A percentile compares a stretch with the other conserved stretches of the same genome.
phyloP scores from a whole-genome alignment of 1,284 basidiomycete species.

The Microbotryum saponariae region DNA sequence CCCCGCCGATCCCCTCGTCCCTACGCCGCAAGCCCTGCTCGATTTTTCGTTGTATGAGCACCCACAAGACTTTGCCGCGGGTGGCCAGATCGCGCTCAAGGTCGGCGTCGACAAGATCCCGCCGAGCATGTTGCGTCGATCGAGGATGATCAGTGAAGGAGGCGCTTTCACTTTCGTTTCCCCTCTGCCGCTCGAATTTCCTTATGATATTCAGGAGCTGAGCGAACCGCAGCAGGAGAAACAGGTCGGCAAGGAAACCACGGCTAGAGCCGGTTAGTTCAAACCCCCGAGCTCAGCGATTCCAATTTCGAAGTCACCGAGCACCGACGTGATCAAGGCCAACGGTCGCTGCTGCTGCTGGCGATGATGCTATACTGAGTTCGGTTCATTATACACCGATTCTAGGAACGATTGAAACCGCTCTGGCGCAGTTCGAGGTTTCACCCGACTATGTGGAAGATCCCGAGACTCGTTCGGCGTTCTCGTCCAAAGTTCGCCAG shows the following conservation, averaged over 20 bases:
- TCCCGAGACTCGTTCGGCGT: slow-evolving; percentile 24
- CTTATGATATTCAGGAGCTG: slow-evolving; percentile 57
- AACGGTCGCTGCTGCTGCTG: slow-evolving; percentile 25
- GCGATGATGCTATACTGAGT: background rate
- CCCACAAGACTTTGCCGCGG: slow-evolving; percentile 12
- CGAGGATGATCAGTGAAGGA: slow-evolving; percentile 35
- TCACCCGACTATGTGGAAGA: slow-evolving; percentile 42
- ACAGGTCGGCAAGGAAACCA: slow-evolving; percentile 7
- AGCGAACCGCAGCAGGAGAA: slow-evolving; percentile 5
- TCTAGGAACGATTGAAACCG: slow-evolving; percentile 35
- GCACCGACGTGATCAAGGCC: slow-evolving; percentile 49
- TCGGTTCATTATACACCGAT: too few relatives aligned
- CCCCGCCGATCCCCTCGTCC: slow-evolving; percentile 28
- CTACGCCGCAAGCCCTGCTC: slow-evolving; percentile 13
- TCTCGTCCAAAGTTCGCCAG: slow-evolving; percentile 23
- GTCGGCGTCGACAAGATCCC: slow-evolving; percentile 21
- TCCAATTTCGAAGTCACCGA: too few relatives aligned
- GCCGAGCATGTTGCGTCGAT: slow-evolving; percentile 32
- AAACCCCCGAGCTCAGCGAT: slow-evolving; percentile 24
- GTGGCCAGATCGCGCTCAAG: slow-evolving; percentile 22
- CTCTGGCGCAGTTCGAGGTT: slow-evolving; percentile 49
- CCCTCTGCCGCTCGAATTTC: slow-evolving; percentile 76
- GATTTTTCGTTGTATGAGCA: slow-evolving; percentile 19
- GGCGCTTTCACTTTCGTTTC: slow-evolving; percentile 75
- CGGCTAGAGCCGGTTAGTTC: slow-evolving; percentile 38